Conservation (phyloP, 129 eudicot genomes). For the Helianthus annuus region HanXRQr2.0-SUNRISE NC_035447.2:139948657-139949156, state of each 20-base stretch:
- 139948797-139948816: background rate
- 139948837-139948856: background rate
- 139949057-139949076: background rate
- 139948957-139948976: background rate
- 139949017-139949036: background rate
- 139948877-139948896: conserved; percentile 4
- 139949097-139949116: background rate
- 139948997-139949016: background rate
- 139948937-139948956: background rate
- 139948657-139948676: conserved; percentile 37
- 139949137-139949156: background rate
- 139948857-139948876: background rate
- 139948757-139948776: conserved; percentile 38
- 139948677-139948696: conserved; percentile 49
- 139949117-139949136: background rate
- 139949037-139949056: background rate
- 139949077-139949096: background rate
- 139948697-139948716: conserved; percentile 40
- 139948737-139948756: conserved; percentile 40
- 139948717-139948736: conserved; percentile 38
- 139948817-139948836: too few relatives aligned
- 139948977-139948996: background rate
- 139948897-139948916: background rate
- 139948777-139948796: background rate
- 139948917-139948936: conserved; percentile 1